A percentile compares a stretch with the other conserved stretches of the same genome.
Evolutionary conservation across 2,329 filamentous ascomycete species (phyloP).

Genomic region (Nemania sp.): DNA sequence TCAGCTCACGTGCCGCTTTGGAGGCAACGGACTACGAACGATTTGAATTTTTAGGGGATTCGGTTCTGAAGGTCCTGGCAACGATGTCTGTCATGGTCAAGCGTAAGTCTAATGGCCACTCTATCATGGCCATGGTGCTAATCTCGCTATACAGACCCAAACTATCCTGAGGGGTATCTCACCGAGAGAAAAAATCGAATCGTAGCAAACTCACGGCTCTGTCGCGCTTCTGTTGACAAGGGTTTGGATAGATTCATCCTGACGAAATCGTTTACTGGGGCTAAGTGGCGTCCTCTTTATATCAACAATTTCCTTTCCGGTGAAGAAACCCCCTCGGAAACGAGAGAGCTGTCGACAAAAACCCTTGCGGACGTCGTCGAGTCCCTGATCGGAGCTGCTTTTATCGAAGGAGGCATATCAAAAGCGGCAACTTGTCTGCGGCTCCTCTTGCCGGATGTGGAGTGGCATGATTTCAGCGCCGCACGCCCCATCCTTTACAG

Average conservation of each 20-base stretch:
- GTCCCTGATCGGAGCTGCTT: constrained; percentile 82
- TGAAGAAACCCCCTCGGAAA: constrained; percentile 15
- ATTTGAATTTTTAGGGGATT: constrained; percentile 89
- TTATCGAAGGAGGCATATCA: constrained; percentile 73
- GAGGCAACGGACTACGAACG: constrained; percentile 80
- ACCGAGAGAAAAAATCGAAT: constrained; percentile 74
- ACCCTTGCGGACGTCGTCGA: constrained; percentile 89
- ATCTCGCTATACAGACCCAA: constrained; percentile 60
- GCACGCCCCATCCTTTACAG: constrained; percentile 60
- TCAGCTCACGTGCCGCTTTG: constrained; percentile 72
- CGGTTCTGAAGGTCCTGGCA: constrained; percentile 80
- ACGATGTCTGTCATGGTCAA: constrained; percentile 72
- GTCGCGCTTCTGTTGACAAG: constrained; percentile 69
- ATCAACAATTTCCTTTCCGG: constrained; percentile 56
- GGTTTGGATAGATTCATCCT: constrained; percentile 81
- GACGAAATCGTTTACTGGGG: constrained; percentile 72
- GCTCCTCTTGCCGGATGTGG: constrained; percentile 71
- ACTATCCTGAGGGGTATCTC: constrained; percentile 82
- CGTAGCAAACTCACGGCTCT: constrained; percentile 81
- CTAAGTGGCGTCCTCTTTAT: constrained; percentile 79
- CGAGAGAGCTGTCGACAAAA: constrained; percentile 68
- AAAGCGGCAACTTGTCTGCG: constrained; percentile 74
- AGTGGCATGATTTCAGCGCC: constrained; percentile 63
- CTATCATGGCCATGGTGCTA: constrained; percentile 24
- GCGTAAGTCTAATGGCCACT: constrained; percentile 54